Conservation (phyloP, 2,329 filamentous ascomycete species). For the Sarocladiaceae sp. region DNA sequence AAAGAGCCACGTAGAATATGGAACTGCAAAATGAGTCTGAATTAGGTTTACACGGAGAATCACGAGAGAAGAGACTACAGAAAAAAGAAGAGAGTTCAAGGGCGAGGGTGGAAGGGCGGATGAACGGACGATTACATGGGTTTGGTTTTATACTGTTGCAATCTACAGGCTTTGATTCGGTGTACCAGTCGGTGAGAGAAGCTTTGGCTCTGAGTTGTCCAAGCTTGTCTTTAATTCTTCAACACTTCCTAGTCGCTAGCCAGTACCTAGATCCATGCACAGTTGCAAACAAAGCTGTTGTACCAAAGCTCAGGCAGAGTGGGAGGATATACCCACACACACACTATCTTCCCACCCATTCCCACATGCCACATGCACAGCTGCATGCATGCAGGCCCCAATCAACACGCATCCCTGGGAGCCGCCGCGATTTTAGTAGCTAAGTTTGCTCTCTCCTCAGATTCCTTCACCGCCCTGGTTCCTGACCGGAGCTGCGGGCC, state of each 20-base stretch:
- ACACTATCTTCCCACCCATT: background rate
- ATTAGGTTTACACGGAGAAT: too few relatives aligned
- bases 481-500: slow-evolving; percentile 2
- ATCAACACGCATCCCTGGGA: background rate
- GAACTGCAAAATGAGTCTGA: too few relatives aligned
- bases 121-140: background rate
- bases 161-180: slow-evolving; percentile 6
- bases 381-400: slow-evolving; percentile 5
- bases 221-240: background rate
- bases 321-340: background rate
- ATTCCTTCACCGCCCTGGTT: slow-evolving; percentile 6
- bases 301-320: background rate
- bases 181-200: slow-evolving; percentile 5
- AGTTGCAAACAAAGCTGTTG: background rate
- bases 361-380: slow-evolving; percentile 8
- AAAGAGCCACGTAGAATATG: background rate
- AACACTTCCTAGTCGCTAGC: background rate
- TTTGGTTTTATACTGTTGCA: background rate
- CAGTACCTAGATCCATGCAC: background rate
- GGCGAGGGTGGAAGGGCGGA: background rate
- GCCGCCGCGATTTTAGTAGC: background rate
- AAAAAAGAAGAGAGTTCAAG: background rate
- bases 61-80: background rate
- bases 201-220: background rate
- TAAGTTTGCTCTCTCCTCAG: background rate